phyloP scores from a whole-genome alignment of 2,329 filamentous ascomycete species.

The Pyricularia sp. region DNA sequence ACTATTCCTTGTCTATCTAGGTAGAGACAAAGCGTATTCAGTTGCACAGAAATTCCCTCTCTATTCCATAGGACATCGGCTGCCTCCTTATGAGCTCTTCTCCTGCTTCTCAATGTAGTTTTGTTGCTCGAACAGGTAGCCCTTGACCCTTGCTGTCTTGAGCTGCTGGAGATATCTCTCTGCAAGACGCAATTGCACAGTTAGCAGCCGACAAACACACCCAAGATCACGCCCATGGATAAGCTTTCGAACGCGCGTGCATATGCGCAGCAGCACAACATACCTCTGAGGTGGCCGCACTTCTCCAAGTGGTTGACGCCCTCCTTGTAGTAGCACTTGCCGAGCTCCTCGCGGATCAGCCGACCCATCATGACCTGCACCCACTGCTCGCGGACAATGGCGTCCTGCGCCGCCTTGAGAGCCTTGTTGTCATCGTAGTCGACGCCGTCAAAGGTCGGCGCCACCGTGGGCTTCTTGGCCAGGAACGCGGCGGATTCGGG shows the following conservation, averaged over 20 bases:
- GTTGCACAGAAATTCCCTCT: neutral
- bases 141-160: constrained; percentile 67
- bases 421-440: constrained; percentile 76
- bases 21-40: neutral
- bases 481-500: constrained; percentile 76
- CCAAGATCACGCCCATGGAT: neutral
- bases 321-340: constrained; percentile 77
- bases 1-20: neutral
- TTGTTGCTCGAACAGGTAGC: constrained; percentile 71
- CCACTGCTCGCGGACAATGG: constrained; percentile 80
- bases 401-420: constrained; percentile 75
- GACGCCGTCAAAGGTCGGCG: constrained; percentile 77
- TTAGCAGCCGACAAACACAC: neutral
- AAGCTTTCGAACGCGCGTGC: neutral
- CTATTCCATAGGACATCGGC: neutral
- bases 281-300: constrained; percentile 73
- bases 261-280: constrained; percentile 23
- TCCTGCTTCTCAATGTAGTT: constrained; percentile 57
- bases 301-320: constrained; percentile 86
- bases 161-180: constrained; percentile 73
- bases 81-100: neutral
- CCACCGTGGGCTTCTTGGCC: constrained; percentile 73
- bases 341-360: constrained; percentile 71
- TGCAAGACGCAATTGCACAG: constrained; percentile 23
- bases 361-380: constrained; percentile 83